phyloP scores from a whole-genome alignment of 1,139 yeast genomes.

The Entelexis paramagnoliae region DNA sequence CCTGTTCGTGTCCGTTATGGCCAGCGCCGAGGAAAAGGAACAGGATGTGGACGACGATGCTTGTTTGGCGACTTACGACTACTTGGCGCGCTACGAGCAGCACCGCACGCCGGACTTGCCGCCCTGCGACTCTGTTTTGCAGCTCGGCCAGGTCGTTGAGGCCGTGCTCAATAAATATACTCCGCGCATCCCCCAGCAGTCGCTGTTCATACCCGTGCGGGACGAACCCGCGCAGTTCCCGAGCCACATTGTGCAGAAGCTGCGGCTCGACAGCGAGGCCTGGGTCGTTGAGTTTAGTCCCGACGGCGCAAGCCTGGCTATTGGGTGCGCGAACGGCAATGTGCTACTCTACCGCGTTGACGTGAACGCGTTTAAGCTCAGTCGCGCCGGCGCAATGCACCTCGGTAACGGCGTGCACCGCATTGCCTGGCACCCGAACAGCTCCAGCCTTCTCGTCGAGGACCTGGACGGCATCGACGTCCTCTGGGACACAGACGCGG shows the following conservation, averaged over 20 bases:
- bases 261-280: not conserved
- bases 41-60: too few species aligned
- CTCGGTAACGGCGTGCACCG: not conserved
- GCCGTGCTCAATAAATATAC: not conserved
- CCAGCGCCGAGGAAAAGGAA: not conserved
- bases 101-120: slow-evolving; percentile 1
- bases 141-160: slow-evolving; percentile 4
- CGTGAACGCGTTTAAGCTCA: not conserved
- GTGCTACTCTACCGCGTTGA: not conserved
- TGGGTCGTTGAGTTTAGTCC: slow-evolving; percentile 1
- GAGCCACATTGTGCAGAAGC: not conserved
- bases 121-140: not conserved
- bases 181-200: not conserved
- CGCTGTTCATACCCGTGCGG: not conserved
- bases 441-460: not conserved
- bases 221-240: not conserved
- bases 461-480: not conserved
- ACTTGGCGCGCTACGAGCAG: not conserved
- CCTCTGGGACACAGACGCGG: not conserved
- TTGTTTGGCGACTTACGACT: too few species aligned
- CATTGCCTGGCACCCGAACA: not conserved
- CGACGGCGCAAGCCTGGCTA: not conserved
- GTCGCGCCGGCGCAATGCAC: not conserved
- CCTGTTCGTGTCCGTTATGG: not conserved
- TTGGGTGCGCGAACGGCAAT: not conserved